Conservation (phyloP, 83 land plant species). For the Thuja plicata region DNA sequence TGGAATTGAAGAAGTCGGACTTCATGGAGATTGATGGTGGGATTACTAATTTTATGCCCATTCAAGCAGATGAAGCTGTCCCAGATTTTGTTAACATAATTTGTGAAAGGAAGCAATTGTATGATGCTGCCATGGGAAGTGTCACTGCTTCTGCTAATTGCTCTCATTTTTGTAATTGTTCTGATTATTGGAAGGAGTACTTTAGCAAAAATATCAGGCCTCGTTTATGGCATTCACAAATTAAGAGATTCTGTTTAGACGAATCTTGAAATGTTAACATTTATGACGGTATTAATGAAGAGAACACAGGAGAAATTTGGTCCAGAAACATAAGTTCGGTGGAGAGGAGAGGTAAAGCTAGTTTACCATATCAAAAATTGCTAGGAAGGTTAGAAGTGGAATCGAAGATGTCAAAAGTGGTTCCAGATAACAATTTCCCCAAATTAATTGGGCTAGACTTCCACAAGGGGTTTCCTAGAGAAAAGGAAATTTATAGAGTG, state of each 20-base stretch:
- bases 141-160: neutral
- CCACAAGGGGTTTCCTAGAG: neutral
- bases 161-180: neutral
- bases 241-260: neutral
- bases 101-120: neutral
- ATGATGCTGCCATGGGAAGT: neutral
- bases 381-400: neutral
- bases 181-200: neutral
- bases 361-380: neutral
- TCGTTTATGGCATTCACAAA: neutral
- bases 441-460: neutral
- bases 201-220: neutral
- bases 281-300: neutral
- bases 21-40: neutral
- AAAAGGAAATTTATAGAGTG: neutral
- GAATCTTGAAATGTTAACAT: neutral
- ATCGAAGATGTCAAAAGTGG: neutral
- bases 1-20: neutral
- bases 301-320: neutral
- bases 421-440: neutral
- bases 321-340: conserved; percentile 1
- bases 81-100: neutral
- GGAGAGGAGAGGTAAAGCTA: conserved; percentile 2
- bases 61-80: neutral
- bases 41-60: neutral